phyloP scores from a whole-genome alignment of 2,329 filamentous ascomycete genomes.

The Colletotrichum tofieldiae region DNA sequence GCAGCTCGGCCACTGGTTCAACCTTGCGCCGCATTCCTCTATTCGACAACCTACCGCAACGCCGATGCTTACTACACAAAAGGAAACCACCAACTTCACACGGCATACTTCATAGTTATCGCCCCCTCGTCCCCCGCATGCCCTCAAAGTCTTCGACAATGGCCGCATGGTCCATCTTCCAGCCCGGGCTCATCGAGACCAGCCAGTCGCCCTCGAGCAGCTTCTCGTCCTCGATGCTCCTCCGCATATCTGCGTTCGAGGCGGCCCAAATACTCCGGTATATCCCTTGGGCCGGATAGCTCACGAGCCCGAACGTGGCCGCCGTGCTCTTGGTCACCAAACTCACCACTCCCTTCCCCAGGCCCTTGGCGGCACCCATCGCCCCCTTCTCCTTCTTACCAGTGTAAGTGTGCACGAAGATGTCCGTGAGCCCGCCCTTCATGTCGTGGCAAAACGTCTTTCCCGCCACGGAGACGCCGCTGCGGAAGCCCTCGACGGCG shows the following conservation, averaged over 20 bases:
- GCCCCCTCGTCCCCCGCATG: constrained; percentile 16
- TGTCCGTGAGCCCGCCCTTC: constrained; percentile 39
- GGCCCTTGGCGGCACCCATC: constrained; percentile 39
- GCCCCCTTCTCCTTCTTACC: constrained; percentile 42
- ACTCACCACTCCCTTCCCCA: constrained; percentile 41
- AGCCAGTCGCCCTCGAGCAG: constrained; percentile 41
- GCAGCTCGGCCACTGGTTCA: neutral
- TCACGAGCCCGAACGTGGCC: constrained; percentile 39
- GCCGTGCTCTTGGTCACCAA: constrained; percentile 42
- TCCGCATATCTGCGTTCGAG: constrained; percentile 24
- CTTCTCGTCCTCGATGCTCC: constrained; percentile 38
- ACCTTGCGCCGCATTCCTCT: neutral
- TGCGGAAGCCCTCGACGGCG: constrained; percentile 38
- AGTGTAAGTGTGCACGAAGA: constrained; percentile 41
- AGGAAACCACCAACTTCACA: neutral
- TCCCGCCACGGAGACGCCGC: constrained; percentile 42
- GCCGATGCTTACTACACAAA: constrained; percentile 13
- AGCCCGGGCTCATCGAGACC: constrained; percentile 30
- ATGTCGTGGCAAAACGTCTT: constrained; percentile 40
- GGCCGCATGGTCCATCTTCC: constrained; percentile 40
- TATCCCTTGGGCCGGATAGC: constrained; percentile 42
- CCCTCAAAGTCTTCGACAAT: constrained; percentile 43
- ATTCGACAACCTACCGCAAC: constrained; percentile 7
- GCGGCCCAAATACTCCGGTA: constrained; percentile 39
- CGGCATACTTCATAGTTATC: neutral